Evolutionary conservation across 2,329 filamentous ascomycete genomes (phyloP), one percentile per base, ranked within the genome.

Genomic region (Diaporthe humulicola): DNA sequence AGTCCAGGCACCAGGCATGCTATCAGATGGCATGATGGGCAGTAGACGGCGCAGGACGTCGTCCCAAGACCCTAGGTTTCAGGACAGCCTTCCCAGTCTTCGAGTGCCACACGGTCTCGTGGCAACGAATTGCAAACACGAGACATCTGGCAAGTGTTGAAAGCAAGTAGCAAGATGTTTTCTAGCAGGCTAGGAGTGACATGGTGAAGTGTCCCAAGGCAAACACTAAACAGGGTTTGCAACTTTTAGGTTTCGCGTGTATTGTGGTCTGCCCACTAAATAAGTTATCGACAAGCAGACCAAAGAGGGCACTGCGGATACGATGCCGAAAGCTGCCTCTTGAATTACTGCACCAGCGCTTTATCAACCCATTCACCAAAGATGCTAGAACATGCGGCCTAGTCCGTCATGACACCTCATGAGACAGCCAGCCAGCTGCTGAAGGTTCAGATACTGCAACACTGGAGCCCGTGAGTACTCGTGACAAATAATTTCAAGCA

Each of bases 1-100:
- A 54, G 36, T 17, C 64, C 64, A 69, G 30, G 64, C n/a, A 64
- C 38, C 45, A n/a, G 28, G 14, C n/a, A 48, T 67, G n/a, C 45
- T 52, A 36, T 14, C 9, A 25, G 33, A 28, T 17, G 9, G 7
- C 19, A n/a, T 38, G 33, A 40, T 36, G 12, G n/a, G 64, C 33
- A n/a, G n/a, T n/a, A n/a, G n/a, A 28, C 64, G 25, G 9, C 36
- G 6, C 45, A 17, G 22, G 33, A 40, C 48, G 22, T 36, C 12
- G 30, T 38, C 28, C 28, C 15, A 36, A 14, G 30, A 48, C 1
- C 14, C 19, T 25, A 33, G 42, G 12, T 54, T 48, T 5, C 9
- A 25, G 14, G 15, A 8, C 38, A 8, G 22, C 30, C 58, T 15
- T 48, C 19, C 45, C 28, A 22, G 19, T n/a, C 5, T 4, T 9